Conservation (phyloP, 768 basidiomycete species). For the Tubosaeta sp. region DNA sequence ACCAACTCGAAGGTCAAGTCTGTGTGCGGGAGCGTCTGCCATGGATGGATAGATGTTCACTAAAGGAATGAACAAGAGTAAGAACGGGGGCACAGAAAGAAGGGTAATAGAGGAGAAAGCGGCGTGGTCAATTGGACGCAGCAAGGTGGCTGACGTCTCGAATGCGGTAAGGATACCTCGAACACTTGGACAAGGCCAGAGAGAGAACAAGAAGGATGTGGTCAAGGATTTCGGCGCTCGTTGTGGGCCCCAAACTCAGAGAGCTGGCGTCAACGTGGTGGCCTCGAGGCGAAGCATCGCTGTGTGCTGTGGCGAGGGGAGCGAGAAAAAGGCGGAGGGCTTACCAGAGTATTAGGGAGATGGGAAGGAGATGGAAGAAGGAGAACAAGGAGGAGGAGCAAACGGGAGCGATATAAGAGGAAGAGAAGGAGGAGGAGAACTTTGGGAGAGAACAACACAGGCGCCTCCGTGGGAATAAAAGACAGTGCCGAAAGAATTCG, state of each 20-base stretch:
- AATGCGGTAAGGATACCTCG: conserved; percentile 5
- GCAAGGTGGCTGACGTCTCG: conserved; percentile 34
- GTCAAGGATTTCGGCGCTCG: conserved; percentile 1
- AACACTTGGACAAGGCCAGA: neutral
- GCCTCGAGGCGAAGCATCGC: conserved; percentile 23
- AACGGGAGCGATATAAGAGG: conserved; percentile 27
- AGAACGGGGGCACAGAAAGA: conserved; percentile 12
- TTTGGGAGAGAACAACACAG: conserved; percentile 41
- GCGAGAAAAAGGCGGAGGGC: conserved; percentile 5
- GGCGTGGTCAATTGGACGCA: conserved; percentile 27
- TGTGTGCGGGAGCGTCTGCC: conserved; percentile 68
- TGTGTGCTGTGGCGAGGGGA: conserved; percentile 10
- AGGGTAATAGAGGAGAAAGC: conserved; percentile 22
- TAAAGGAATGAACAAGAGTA: conserved; percentile 9
- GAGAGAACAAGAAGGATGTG: neutral
- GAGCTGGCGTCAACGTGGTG: conserved; percentile 24
- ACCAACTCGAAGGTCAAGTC: conserved; percentile 84
- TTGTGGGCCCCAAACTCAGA: conserved; percentile 4
- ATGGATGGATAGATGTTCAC: conserved; percentile 37
- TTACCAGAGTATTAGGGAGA: conserved; percentile 21
- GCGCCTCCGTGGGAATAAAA: conserved; percentile 38
- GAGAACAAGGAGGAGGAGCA: conserved; percentile 17
- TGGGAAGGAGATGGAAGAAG: conserved; percentile 10
- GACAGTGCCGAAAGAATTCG: conserved; percentile 31
- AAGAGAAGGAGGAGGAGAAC: conserved; percentile 26